These are phyloP conservation scores for Fonsecaea monophora DNA, from an alignment of 2,329 filamentous ascomycete species.

Conservation along the genomic window DNA sequence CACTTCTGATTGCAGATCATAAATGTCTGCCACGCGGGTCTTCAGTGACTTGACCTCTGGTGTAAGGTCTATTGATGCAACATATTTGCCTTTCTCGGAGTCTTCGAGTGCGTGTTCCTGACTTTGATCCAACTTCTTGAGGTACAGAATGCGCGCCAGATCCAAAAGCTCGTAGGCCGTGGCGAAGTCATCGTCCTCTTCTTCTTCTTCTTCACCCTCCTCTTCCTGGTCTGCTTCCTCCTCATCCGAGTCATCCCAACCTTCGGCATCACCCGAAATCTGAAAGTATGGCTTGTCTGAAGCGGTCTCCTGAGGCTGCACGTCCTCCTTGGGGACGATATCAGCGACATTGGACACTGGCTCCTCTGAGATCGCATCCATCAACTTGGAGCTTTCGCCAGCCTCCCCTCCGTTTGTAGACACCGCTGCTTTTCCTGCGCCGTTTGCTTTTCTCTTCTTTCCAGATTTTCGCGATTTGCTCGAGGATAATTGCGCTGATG, in stretches of 20 bases:
- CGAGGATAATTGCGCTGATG: conserved; percentile 58
- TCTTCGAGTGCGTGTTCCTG: conserved; percentile 47
- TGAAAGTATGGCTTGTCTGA: conserved; percentile 82
- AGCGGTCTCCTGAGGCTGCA: conserved; percentile 44
- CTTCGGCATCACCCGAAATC: conserved; percentile 85
- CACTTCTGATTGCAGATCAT: conserved; percentile 93
- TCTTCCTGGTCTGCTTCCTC: conserved; percentile 65
- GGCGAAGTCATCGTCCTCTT: conserved; percentile 69
- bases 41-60: conserved; percentile 67
- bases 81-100: conserved; percentile 53
- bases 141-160: conserved; percentile 65
- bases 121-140: conserved; percentile 61
- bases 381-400: conserved; percentile 21
- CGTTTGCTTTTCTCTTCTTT: conserved; percentile 46
- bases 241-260: conserved; percentile 83
- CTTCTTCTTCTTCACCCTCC: conserved; percentile 50
- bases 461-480: conserved; percentile 55
- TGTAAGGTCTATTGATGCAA: conserved; percentile 44
- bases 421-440: conserved; percentile 27
- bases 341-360: conserved; percentile 52
- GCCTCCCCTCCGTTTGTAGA: conserved; percentile 19
- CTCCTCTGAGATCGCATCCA: conserved; percentile 11
- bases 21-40: conserved; percentile 88
- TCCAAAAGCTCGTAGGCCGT: conserved; percentile 70
- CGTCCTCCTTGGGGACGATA: conserved; percentile 47